phyloP scores from a whole-genome alignment of 1,284 basidiomycete species.

The Rhodotorula glutinis region DNA sequence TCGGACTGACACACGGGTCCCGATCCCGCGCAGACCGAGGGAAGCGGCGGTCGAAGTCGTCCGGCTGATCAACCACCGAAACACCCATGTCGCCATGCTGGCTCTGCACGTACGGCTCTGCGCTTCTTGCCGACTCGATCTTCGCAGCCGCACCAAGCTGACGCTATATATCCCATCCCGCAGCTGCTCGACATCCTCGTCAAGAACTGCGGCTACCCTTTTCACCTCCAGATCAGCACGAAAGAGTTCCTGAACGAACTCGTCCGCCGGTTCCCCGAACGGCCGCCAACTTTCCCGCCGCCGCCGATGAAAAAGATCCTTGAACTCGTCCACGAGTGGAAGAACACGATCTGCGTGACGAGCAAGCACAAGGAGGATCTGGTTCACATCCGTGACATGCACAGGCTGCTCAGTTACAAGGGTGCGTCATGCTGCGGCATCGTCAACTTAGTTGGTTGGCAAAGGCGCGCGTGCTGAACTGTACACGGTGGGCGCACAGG shows the following conservation, averaged over 20 bases:
- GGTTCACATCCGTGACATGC: conserved; percentile 97
- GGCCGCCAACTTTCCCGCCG: conserved; percentile 90
- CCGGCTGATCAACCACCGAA: conserved; percentile 78
- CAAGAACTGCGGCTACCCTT: conserved; percentile 91
- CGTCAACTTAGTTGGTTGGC: background rate
- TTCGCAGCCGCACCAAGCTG: background rate
- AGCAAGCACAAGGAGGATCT: conserved; percentile 95
- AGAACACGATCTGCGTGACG: conserved; percentile 83
- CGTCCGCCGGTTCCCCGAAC: conserved; percentile 94
- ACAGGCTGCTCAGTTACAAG: conserved; percentile 89
- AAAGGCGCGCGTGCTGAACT: background rate
- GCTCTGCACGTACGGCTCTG: conserved; percentile 52
- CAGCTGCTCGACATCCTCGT: conserved; percentile 85
- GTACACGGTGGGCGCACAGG: conserved; percentile 52
- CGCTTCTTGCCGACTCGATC: too few species aligned
- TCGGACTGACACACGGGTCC: background rate
- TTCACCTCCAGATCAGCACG: conserved; percentile 96
- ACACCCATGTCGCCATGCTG: conserved; percentile 82
- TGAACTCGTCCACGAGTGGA: conserved; percentile 92
- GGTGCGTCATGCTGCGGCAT: conserved; percentile 50
- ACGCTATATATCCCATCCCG: background rate
- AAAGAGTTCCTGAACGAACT: conserved; percentile 99
- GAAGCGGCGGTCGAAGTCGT: conserved; percentile 83
- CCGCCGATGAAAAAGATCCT: conserved; percentile 92
- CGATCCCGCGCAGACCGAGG: conserved; percentile 60